Base-by-base conservation (phyloP, 2,329 filamentous ascomycete species). In the Parafenestella ontariensis region DNA sequence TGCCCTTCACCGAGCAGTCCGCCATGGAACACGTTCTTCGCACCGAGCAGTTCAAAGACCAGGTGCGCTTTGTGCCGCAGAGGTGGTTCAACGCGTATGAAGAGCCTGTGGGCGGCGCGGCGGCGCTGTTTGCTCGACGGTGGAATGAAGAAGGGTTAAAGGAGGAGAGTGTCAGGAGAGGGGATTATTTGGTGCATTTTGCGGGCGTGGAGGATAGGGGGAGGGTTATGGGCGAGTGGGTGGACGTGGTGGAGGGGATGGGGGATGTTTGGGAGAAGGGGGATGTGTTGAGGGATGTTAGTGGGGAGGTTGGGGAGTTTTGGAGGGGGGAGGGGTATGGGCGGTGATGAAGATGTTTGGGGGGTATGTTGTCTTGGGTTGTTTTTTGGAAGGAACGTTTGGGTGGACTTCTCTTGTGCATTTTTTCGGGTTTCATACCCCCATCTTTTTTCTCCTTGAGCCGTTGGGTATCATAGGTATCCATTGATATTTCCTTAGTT, bases 151-250 rank as follows among this genome's bases (percentile, higher is more conserved):
- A 75, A 49, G 77, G 70, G 3, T 53, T 77, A 28, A 57, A 68
- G 1, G 64, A 72, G 15, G 73, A 68, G 41, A 71, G 77, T 41
- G 75, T 75, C 5, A 70, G 76, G 11, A 66, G 74, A 31, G 77
- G 77, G 3, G 77, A 79, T 48, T 73, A 77, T 48, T 57, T 80
- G 10, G 75, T 79, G n/a, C 78, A 79, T 56, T 79, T 79, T 49
- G 73, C 77, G 5, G 77, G 78, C 0, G 63, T 74, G 1, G 55
- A 53, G 1, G 59, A 75, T 11, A 71, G 75, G 17, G 68, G 73
- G 23, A 58, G 68, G 42, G 61, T 70, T 15, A 75, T 80, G 63
- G 57, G 59, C 11, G 72, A 72, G 44, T 80, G 77, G 76, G 41
- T 18, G 10, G 41, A 47, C 3, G 59, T 61, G 41, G 18, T 69